phyloP scores from a whole-genome alignment of 1,139 yeast genomes.

The Geotrichum restrictum region DNA sequence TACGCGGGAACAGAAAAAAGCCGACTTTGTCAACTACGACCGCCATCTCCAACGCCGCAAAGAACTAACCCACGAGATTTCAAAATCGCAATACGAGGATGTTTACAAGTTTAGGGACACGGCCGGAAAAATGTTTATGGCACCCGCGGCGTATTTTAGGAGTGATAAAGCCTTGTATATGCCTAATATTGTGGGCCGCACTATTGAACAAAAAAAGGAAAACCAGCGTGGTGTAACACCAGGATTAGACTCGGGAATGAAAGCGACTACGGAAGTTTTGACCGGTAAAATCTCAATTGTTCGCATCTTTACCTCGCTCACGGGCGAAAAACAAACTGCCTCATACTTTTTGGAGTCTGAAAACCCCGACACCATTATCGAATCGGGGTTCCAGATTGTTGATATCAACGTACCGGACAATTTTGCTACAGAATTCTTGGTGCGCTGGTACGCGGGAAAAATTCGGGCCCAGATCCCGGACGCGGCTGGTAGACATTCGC shows the following conservation, averaged over 20 bases:
- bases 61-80: conserved; percentile 52
- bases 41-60: conserved; percentile 37
- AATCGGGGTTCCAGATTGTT: conserved; percentile 55
- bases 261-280: conserved; percentile 45
- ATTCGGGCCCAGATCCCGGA: conserved; percentile 45
- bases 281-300: conserved; percentile 58
- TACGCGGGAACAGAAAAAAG: conserved; percentile 40
- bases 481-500: conserved; percentile 45
- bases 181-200: conserved; percentile 72
- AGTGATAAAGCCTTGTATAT: conserved; percentile 73
- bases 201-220: conserved; percentile 37
- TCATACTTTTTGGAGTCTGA: conserved; percentile 50
- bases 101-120: conserved; percentile 74
- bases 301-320: conserved; percentile 61
- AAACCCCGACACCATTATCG: conserved; percentile 26
- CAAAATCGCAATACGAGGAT: conserved; percentile 84
- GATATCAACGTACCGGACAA: conserved; percentile 74
- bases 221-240: background rate
- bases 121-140: conserved; percentile 75
- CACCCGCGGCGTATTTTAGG: conserved; percentile 75
- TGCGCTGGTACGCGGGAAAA: conserved; percentile 46
- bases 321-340: conserved; percentile 67
- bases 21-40: conserved; percentile 48
- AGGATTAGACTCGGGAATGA: conserved; percentile 34
- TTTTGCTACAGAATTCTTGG: conserved; percentile 59